These are phyloP conservation scores for Pichia sp. DNA, from an alignment of 1,139 yeast genomes.

Conservation along the genomic window DNA sequence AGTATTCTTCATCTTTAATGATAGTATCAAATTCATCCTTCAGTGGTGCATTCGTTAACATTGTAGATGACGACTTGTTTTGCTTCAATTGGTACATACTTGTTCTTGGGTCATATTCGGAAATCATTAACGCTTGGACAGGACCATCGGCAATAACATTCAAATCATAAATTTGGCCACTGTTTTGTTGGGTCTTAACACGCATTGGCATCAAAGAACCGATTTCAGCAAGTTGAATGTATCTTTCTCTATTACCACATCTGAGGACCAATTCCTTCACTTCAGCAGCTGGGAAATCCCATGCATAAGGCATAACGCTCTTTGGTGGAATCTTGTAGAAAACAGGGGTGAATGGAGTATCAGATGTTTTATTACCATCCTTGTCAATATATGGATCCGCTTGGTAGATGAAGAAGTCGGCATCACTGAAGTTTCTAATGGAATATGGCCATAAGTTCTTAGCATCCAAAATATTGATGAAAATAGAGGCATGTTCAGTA, in stretches of 20 bases:
- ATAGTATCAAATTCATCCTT: conserved; percentile 58
- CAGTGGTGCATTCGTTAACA: conserved; percentile 35
- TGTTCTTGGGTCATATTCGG: conserved; percentile 75
- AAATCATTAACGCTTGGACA: conserved; percentile 79
- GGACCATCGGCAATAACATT: conserved; percentile 98
- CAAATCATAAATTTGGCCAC: conserved; percentile 64
- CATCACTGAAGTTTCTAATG: conserved; percentile 81
- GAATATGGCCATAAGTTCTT: conserved; percentile 90
- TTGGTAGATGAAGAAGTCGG: conserved; percentile 83
- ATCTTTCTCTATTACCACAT: conserved; percentile 71
- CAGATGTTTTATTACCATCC: conserved; percentile 51
- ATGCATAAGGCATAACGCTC: conserved; percentile 97
- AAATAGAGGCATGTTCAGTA: conserved; percentile 78
- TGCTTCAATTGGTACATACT: conserved; percentile 64
- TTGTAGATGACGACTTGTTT: conserved; percentile 16
- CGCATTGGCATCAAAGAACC: conserved; percentile 90
- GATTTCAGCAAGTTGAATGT: conserved; percentile 85
- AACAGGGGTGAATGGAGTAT: conserved; percentile 63
- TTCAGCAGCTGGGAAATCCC: conserved; percentile 94
- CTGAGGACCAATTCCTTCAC: conserved; percentile 78
- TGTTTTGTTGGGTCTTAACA: conserved; percentile 49
- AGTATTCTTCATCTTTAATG: conserved; percentile 68
- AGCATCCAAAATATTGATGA: conserved; percentile 72
- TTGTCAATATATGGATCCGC: conserved; percentile 78
- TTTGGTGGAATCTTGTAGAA: conserved; percentile 80